Percentiles rank a stretch among this genome's conserved stretches.
Evolutionary conservation across 2,329 filamentous ascomycete species (phyloP).

Genomic region (Trichophyton schoenleinii): DNA sequence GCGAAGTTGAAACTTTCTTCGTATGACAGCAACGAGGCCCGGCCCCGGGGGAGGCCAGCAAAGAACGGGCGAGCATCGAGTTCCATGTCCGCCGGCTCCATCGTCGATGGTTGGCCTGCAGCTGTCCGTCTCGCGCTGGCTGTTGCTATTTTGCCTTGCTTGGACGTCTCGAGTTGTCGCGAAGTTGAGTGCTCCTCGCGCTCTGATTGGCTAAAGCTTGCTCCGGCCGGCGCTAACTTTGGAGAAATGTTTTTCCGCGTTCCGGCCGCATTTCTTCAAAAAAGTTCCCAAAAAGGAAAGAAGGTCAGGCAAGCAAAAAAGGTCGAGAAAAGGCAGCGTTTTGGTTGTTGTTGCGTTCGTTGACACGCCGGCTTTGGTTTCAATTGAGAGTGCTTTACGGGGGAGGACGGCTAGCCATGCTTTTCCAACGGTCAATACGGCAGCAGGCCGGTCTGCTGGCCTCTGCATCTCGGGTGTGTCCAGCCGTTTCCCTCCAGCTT

Average conservation of each 20-base stretch:
- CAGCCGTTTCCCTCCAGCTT: neutral
- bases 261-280: neutral
- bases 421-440: slow-evolving; percentile 33
- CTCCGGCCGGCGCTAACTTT: neutral
- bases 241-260: neutral
- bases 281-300: neutral
- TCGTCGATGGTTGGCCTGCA: neutral
- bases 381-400: neutral
- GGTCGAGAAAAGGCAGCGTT: neutral
- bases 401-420: slow-evolving; percentile 22
- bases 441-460: slow-evolving; percentile 35
- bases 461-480: slow-evolving; percentile 25
- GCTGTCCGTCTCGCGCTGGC: neutral
- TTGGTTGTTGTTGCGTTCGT: neutral
- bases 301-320: neutral
- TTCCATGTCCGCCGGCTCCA: neutral
- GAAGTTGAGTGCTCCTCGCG: neutral
- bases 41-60: neutral
- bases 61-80: neutral
- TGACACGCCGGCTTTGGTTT: neutral
- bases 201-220: slow-evolving; percentile 6
- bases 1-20: neutral
- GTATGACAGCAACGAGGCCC: neutral
- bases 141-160: neutral
- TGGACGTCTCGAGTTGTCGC: neutral